These are phyloP conservation scores for Capsicum chinense DNA, from an alignment of 257 asterid genomes.

Conservation along the genomic window DNA sequence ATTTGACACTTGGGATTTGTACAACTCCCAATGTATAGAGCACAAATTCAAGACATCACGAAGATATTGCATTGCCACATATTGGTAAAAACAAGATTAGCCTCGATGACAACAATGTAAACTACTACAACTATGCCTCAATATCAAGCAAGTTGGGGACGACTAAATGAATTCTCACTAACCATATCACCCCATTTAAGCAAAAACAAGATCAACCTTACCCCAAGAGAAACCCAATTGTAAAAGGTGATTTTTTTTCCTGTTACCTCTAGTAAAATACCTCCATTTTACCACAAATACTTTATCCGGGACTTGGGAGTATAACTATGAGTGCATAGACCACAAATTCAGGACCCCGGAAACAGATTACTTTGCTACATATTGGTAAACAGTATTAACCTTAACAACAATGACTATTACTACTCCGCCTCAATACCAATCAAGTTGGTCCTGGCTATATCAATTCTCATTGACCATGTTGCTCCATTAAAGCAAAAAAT, in stretches of 20 bases:
- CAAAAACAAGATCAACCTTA: not conserved
- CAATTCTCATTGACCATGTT: not conserved
- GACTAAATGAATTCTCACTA: not conserved
- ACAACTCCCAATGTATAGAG: not conserved
- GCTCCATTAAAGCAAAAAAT: not conserved
- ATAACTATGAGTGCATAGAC: not conserved
- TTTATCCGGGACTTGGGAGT: not conserved
- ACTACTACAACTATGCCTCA: not conserved
- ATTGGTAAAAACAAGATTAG: not conserved
- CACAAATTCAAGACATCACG: not conserved
- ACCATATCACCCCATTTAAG: not conserved
- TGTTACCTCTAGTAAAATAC: not conserved
- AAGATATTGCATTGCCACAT: not conserved
- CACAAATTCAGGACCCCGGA: not conserved
- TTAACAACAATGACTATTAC: not conserved
- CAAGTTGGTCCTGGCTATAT: not conserved
- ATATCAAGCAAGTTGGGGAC: not conserved
- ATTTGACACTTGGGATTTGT: not conserved
- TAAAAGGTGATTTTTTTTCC: not conserved
- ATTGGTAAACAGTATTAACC: not conserved
- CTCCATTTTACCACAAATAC: not conserved
- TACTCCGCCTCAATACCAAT: not conserved
- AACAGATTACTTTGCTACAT: not conserved
- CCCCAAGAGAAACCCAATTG: not conserved
- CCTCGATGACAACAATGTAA: not conserved